phyloP scores from a whole-genome alignment of 108 stramenopile species.

The Chaetoceros tenuissimus region DNA sequence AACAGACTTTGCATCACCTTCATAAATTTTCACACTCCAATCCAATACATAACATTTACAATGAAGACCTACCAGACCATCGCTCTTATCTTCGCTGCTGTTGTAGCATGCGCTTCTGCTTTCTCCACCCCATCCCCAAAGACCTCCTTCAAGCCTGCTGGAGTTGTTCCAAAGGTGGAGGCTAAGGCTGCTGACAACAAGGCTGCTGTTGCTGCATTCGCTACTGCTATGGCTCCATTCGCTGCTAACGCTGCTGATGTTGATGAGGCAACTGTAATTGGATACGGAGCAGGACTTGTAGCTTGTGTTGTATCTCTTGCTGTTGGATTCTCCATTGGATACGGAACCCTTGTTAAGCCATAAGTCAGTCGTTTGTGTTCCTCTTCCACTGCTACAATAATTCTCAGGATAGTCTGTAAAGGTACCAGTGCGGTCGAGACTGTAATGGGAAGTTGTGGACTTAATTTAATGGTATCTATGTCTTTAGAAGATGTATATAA shows the following conservation, averaged over 20 bases:
- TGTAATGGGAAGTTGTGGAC: too few relatives aligned
- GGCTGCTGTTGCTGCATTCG: slow-evolving; percentile 73
- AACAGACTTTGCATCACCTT: too few relatives aligned
- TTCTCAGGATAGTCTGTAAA: too few relatives aligned
- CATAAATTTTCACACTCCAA: too few relatives aligned
- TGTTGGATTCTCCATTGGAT: slow-evolving; percentile 85
- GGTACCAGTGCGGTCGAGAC: too few relatives aligned
- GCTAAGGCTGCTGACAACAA: slow-evolving; percentile 43
- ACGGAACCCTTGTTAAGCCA: slow-evolving; percentile 83
- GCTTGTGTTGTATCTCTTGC: slow-evolving; percentile 81
- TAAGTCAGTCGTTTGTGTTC: too few relatives aligned
- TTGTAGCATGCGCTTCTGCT: slow-evolving; percentile 58
- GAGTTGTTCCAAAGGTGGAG: slow-evolving; percentile 34
- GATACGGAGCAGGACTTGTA: slow-evolving; percentile 80
- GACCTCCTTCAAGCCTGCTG: slow-evolving; percentile 34
- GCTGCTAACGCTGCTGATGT: slow-evolving; percentile 69
- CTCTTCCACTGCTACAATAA: too few relatives aligned
- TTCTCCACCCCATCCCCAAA: slow-evolving; percentile 57
- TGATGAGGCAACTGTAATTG: slow-evolving; percentile 72
- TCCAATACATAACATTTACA: too few relatives aligned
- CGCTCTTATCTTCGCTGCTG: slow-evolving; percentile 46
- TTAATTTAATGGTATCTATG: too few relatives aligned
- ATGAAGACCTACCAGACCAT: slow-evolving; percentile 76
- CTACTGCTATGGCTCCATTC: slow-evolving; percentile 79
- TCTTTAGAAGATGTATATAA: too few relatives aligned